Conservation (phyloP, 192 early-diverging fungal genomes). For the Paraglomus brasilianum region DNA sequence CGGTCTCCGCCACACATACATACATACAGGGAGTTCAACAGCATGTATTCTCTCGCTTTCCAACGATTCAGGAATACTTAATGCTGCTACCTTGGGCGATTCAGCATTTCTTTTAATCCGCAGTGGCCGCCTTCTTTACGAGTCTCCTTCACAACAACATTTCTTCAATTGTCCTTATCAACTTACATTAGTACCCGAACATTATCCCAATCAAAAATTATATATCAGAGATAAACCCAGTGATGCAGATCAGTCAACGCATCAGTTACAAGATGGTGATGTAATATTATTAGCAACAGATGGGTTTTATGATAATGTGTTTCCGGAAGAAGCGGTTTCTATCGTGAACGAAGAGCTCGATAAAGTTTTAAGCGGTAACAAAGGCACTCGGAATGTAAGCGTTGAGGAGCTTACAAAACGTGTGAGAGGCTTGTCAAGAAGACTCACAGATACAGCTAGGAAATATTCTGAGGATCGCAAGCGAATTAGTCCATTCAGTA, state of each 20-base stretch:
- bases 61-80: slow-evolving; percentile 52
- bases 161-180: slow-evolving; percentile 67
- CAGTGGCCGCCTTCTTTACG: slow-evolving; percentile 52
- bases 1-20: background rate
- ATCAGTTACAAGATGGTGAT: slow-evolving; percentile 57
- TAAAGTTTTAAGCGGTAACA: slow-evolving; percentile 34
- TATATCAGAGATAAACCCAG: slow-evolving; percentile 57
- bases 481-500: slow-evolving; percentile 50
- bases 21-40: slow-evolving; percentile 48
- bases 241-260: slow-evolving; percentile 50
- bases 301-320: slow-evolving; percentile 65
- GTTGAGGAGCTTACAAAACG: slow-evolving; percentile 40
- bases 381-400: slow-evolving; percentile 19
- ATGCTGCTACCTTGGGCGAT: slow-evolving; percentile 55
- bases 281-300: slow-evolving; percentile 59
- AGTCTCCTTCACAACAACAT: slow-evolving; percentile 60
- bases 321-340: slow-evolving; percentile 50
- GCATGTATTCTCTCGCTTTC: slow-evolving; percentile 58
- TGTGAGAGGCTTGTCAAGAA: slow-evolving; percentile 48
- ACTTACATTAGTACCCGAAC: slow-evolving; percentile 53
- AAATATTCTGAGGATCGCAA: slow-evolving; percentile 49
- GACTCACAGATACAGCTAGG: slow-evolving; percentile 53
- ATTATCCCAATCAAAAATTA: slow-evolving; percentile 48
- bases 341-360: slow-evolving; percentile 48
- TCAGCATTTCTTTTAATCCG: slow-evolving; percentile 58